Conservation (phyloP, 441 rosid species). For the Pelargonium cotyledonis region DNA sequence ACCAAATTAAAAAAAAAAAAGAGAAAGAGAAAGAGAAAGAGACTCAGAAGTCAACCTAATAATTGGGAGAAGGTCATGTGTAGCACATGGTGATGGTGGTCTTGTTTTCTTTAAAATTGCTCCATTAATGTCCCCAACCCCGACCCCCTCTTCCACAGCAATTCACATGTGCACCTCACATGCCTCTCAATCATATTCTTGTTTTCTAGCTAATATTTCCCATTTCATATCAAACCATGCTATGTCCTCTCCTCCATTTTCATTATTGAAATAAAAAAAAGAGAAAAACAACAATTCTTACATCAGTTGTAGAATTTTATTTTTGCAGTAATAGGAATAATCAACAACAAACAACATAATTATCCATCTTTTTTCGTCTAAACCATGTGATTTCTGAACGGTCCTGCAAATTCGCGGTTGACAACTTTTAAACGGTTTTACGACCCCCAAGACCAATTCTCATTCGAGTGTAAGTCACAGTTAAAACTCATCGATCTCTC, state of each 20-base stretch:
- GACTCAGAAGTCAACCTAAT: background rate
- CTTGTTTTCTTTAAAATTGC: background rate
- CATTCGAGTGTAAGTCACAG: no score
- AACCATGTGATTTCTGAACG: no score
- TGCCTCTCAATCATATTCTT: conserved; percentile 13
- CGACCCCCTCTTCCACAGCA: background rate
- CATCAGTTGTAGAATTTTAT: no score
- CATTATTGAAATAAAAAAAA: background rate
- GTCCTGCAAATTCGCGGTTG: no score
- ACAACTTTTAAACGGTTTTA: no score
- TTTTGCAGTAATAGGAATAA: no score
- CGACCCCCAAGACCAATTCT: no score
- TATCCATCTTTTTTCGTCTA: no score
- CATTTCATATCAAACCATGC: background rate
- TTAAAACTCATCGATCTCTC: no score
- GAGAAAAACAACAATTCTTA: background rate
- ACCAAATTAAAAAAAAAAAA: no score
- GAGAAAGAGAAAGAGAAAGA: background rate
- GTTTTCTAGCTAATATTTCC: background rate
- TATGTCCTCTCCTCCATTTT: background rate
- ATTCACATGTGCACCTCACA: conserved; percentile 21
- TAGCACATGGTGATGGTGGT: conserved; percentile 17
- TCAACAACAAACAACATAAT: no score
- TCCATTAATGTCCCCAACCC: background rate
- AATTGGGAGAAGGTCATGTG: conserved; percentile 18